These are phyloP conservation scores for Phytophthora aleatoria DNA, from an alignment of 352 stramenopile species.

Conservation along the genomic window DNA sequence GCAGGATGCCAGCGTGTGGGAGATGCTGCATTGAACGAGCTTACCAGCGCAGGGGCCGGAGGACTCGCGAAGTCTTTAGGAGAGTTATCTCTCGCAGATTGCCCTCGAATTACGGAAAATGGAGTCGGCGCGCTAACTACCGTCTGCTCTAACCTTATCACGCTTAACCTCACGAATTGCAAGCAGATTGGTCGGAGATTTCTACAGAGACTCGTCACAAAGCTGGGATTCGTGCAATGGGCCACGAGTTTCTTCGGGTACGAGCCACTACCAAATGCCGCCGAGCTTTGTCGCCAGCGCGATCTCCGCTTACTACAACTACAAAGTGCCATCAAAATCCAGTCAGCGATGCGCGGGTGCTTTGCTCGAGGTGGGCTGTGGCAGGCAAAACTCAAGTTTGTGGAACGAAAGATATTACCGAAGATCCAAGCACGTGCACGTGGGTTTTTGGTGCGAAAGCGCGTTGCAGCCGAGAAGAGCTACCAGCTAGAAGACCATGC, in stretches of 20 bases:
- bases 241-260: slow-evolving; percentile 86
- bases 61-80: slow-evolving; percentile 39
- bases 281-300: slow-evolving; percentile 67
- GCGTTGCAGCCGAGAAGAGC: slow-evolving; percentile 37
- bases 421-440: slow-evolving; percentile 82
- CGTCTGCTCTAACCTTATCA: slow-evolving; percentile 76
- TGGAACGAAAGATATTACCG: slow-evolving; percentile 66
- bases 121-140: slow-evolving; percentile 68
- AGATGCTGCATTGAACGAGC: slow-evolving; percentile 64
- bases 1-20: slow-evolving; percentile 74
- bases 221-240: slow-evolving; percentile 87
- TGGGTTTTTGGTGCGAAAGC: slow-evolving; percentile 73
- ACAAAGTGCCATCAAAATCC: slow-evolving; percentile 69
- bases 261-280: slow-evolving; percentile 81
- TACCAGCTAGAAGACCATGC: slow-evolving; percentile 37
- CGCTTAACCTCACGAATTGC: slow-evolving; percentile 87
- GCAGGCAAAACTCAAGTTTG: slow-evolving; percentile 69
- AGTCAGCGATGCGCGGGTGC: slow-evolving; percentile 83
- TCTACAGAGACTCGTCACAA: slow-evolving; percentile 67
- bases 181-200: slow-evolving; percentile 71
- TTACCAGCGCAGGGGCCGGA: slow-evolving; percentile 35
- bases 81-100: slow-evolving; percentile 69
- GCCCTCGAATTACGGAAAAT: slow-evolving; percentile 68
- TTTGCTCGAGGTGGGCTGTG: slow-evolving; percentile 74
- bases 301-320: slow-evolving; percentile 53